These are phyloP conservation scores for Colletotrichum siamense DNA, from an alignment of 2,329 filamentous ascomycete genomes.

Conservation along the genomic window DNA sequence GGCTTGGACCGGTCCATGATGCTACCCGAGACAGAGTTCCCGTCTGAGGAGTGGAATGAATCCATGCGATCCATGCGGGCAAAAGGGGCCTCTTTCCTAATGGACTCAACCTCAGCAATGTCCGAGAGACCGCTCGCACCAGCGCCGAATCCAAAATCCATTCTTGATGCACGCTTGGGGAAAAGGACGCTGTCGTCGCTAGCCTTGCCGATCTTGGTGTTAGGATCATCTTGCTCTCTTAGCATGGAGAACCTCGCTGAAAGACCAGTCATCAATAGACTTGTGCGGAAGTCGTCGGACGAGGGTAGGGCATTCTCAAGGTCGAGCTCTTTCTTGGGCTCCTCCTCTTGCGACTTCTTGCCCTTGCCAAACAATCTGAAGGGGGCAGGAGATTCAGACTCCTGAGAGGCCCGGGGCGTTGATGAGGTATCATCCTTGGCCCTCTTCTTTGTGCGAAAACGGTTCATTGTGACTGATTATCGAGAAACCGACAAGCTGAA, in stretches of 20 bases:
- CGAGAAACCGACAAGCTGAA: background rate
- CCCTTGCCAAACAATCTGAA: conserved; percentile 62
- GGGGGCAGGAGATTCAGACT: conserved; percentile 57
- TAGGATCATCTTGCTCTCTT: conserved; percentile 90
- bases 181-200: conserved; percentile 93
- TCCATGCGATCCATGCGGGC: conserved; percentile 67
- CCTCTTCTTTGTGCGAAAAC: conserved; percentile 78
- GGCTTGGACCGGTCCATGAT: conserved; percentile 87
- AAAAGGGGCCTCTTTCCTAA: conserved; percentile 65
- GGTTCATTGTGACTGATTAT: conserved; percentile 65
- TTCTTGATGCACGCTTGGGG: conserved; percentile 79
- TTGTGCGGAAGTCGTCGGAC: conserved; percentile 91
- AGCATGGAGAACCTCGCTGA: conserved; percentile 98
- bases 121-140: conserved; percentile 66
- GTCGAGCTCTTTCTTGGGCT: conserved; percentile 72
- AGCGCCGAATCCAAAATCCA: conserved; percentile 67
- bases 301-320: conserved; percentile 77
- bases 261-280: conserved; percentile 92
- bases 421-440: conserved; percentile 57
- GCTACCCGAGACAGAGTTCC: conserved; percentile 67
- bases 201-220: conserved; percentile 87
- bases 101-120: conserved; percentile 89
- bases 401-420: conserved; percentile 54
- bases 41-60: conserved; percentile 72
- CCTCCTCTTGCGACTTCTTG: conserved; percentile 60